Base-by-base conservation (phyloP, 805 yeast genomes). In the Yarrowia hollandica region DNA sequence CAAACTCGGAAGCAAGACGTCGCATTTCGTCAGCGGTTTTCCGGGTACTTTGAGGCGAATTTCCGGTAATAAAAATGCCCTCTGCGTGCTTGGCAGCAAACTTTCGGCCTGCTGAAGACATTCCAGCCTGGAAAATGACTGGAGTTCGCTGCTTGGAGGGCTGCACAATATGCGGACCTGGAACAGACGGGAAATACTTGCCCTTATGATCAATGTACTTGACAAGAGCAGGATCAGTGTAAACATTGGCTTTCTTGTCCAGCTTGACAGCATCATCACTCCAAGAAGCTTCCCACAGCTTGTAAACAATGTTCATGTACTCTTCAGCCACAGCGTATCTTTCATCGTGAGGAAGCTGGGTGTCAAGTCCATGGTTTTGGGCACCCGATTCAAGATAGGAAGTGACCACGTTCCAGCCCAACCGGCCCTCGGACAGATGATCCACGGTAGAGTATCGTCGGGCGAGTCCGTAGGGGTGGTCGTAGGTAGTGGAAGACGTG, bases 331-430 rank as follows among this genome's bases (percentile, higher is more conserved):
- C 66, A 9, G 64, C 71, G 61, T 77, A 77, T 60, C 81, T 71
- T 58, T 71, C 70, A 19, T 72, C 76, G 64, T 77, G 79, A 2
- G 70, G 70, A 10, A 78, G 76, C 22, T 74, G 66, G 5, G 64
- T 44, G 42, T 69, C 71, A 7, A 74, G 74, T 60, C 76, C 75
- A 28, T 75, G 63, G 60, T 76, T 75, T 60, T 74, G 66, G 2
- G 79, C 75, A 4, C 77, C 79, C 64, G 75, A 70, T 44, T 76
- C 78, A 46, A 75, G 67, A 57, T 76, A 76, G 1, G 78, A 73
- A 7, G 78, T 72, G 25, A 77, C 79, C n/a, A 77, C 72, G 62
- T 77, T 77, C 80, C 80, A 77, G 15, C 80, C 80, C 54, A 77
- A 65, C 61, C 80, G 68, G 4, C 80, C 80, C 8, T 68, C 67